These are phyloP conservation scores for Stachybotrys chlorohalonatus DNA, from an alignment of 2,329 filamentous ascomycete species.

Conservation along the genomic window DNA sequence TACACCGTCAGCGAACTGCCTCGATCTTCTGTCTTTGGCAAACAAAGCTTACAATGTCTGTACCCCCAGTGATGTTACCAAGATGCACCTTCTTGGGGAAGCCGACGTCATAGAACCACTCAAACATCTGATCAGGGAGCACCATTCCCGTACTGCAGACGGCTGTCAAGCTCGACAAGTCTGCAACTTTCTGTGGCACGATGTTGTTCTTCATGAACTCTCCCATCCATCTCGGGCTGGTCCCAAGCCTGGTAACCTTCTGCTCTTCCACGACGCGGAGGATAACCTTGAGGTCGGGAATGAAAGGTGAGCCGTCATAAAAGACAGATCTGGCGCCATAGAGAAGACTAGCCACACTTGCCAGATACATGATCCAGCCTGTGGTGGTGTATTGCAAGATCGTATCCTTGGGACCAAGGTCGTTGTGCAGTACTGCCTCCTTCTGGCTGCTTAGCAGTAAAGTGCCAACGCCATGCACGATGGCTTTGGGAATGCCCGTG, in stretches of 20 bases:
- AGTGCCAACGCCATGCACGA: conserved; percentile 68
- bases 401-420: conserved; percentile 28
- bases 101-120: conserved; percentile 66
- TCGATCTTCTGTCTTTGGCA: too few species aligned
- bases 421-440: conserved; percentile 48
- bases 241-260: conserved; percentile 63
- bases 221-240: conserved; percentile 67
- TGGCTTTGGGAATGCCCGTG: conserved; percentile 77
- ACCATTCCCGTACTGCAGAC: conserved; percentile 78
- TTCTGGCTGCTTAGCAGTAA: conserved; percentile 46
- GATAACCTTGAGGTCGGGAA: conserved; percentile 56
- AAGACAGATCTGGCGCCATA: conserved; percentile 54
- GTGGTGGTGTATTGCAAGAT: conserved; percentile 55
- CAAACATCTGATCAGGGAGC: conserved; percentile 64
- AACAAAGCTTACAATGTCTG: conserved; percentile 52
- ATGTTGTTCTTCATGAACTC: conserved; percentile 60
- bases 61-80: conserved; percentile 67
- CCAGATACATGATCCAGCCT: conserved; percentile 84
- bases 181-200: conserved; percentile 49
- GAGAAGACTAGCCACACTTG: conserved; percentile 48
- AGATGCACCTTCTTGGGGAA: conserved; percentile 62
- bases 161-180: conserved; percentile 50
- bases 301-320: conserved; percentile 79
- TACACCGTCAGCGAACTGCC: conserved; percentile 7
- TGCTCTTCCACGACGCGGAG: conserved; percentile 54